Conservation (phyloP, 352 stramenopile genomes). For the Phytopythium ostracodes region DNA sequence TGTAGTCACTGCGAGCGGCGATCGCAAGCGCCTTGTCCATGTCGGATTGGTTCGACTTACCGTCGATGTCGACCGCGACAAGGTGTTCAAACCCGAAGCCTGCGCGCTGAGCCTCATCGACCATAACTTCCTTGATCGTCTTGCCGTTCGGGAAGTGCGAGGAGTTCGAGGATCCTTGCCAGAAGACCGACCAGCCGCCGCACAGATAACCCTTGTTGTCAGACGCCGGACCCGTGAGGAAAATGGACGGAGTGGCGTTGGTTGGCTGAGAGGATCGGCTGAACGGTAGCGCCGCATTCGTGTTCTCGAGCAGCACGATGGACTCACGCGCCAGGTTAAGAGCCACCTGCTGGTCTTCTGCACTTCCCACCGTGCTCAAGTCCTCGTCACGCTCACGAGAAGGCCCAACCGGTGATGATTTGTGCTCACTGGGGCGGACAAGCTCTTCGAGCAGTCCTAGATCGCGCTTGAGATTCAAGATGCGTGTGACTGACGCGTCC, state of each 20-base stretch:
- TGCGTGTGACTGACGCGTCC: conserved; percentile 56
- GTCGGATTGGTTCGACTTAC: conserved; percentile 29
- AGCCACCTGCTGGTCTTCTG: conserved; percentile 44
- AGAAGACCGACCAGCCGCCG: conserved; percentile 68
- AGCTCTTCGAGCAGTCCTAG: conserved; percentile 35
- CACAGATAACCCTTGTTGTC: conserved; percentile 73
- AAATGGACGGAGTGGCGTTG: conserved; percentile 24
- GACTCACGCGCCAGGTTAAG: conserved; percentile 72
- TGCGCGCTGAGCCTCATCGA: conserved; percentile 4
- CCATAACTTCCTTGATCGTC: conserved; percentile 51
- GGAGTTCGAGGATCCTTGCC: conserved; percentile 58
- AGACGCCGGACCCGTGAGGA: conserved; percentile 56
- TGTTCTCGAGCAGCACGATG: conserved; percentile 79
- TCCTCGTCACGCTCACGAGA: neutral
- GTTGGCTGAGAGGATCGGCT: neutral
- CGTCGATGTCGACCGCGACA: conserved; percentile 47
- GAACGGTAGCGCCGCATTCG: conserved; percentile 35
- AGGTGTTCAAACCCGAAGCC: conserved; percentile 22
- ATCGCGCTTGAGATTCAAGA: conserved; percentile 53
- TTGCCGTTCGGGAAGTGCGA: conserved; percentile 57
- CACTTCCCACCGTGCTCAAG: conserved; percentile 33
- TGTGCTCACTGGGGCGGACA: too few species aligned
- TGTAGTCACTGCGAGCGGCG: conserved; percentile 61
- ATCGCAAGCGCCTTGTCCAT: conserved; percentile 33
- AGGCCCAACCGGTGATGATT: too few species aligned